Evolutionary conservation across 306 rosid genomes (phyloP), one percentile per base, ranked within the genome.

Genomic region (Urtica urens): DNA sequence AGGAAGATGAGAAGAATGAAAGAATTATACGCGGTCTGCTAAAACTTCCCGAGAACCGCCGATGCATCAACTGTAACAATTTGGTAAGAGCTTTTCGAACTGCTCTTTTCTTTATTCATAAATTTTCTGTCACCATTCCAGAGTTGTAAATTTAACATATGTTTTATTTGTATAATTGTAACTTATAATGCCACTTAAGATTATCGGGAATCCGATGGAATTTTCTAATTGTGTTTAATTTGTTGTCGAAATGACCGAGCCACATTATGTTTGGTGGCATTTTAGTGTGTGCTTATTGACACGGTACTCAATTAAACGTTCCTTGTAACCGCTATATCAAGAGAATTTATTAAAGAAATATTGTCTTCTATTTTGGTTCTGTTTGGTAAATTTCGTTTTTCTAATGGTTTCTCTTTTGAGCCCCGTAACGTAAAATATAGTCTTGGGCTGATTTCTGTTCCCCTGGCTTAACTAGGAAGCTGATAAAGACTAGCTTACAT

Each of bases 31-130:
- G 97, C 8, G 85, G 87, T 46, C 87, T 90, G 56, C 92, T 84
- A 27, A 90, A 81, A 67, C 93, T 79, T 41, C 72, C 65, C 1
- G 81, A 73, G 47, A 90, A 90, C 62, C 83, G 84, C 7, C 76
- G 92, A 69, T 90, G 97, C 64, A 84, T 84, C 60, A 90, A 90
- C 75, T 90, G 97, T 62, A 79, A 82, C 60, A 76, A 93, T 68
- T 30, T 77, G 82, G 97, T 90, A 77, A 44, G 74, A 38, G 52
- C 39, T 57, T 20, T 20, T 62, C 57, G 9, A n/a, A n/a, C n/a
- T n/a, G n/a, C n/a, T n/a, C 15, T 38, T 35, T 3, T 35, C 35
- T 43, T 22, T 17, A 46, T 11, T 60, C 3, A 24, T 26, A 19
- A 2, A 30, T 57, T 53, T 38, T 46, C 11, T 48, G 24, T 35